phyloP scores from a whole-genome alignment of 306 rosid species.

The Vigna unguiculata region DNA sequence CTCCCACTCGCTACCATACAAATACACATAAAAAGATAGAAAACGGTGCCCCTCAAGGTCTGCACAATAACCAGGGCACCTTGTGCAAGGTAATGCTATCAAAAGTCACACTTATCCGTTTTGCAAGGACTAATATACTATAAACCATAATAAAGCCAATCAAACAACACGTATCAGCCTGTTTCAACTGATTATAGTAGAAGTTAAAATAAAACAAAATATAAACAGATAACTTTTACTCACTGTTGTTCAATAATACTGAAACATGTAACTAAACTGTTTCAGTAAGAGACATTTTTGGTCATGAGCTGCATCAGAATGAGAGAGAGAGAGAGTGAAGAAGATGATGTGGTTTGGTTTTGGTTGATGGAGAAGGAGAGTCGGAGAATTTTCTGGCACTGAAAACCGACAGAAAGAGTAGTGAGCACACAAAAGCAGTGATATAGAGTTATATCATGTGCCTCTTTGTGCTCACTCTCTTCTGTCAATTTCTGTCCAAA shows the following conservation, averaged over 20 bases:
- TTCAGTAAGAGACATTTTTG: not conserved
- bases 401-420: constrained; percentile 78
- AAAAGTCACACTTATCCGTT: constrained; percentile 59
- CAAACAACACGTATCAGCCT: not conserved
- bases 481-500: constrained; percentile 91
- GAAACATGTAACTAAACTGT: not conserved
- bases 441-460: constrained; percentile 61
- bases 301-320: not conserved
- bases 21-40: not conserved
- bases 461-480: constrained; percentile 99
- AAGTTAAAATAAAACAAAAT: not conserved
- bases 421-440: constrained; percentile 85
- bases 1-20: constrained; percentile 51
- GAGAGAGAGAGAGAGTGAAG: constrained; percentile 18
- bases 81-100: constrained; percentile 45
- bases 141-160: constrained; percentile 12
- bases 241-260: constrained; percentile 20
- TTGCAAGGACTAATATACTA: not conserved
- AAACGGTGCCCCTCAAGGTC: constrained; percentile 48
- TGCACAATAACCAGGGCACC: constrained; percentile 58
- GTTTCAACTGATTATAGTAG: not conserved
- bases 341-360: not conserved
- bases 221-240: not conserved
- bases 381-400: constrained; percentile 43
- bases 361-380: constrained; percentile 37